These are phyloP conservation scores for Clavulina sp. DNA, from an alignment of 768 basidiomycete genomes.

Conservation along the genomic window DNA sequence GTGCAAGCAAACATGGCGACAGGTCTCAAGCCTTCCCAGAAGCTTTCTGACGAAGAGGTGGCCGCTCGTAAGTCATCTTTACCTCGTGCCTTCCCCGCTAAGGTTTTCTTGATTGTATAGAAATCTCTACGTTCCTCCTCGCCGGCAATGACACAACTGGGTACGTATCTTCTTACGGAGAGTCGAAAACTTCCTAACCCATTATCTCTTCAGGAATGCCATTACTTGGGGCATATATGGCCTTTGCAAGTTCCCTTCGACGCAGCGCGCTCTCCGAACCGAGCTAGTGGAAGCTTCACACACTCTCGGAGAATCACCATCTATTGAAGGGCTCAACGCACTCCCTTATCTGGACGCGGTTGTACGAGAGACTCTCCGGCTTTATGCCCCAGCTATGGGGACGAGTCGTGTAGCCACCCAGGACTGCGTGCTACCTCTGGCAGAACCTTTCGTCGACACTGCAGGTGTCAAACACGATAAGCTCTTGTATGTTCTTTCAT, in stretches of 20 bases:
- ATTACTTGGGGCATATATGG: too few relatives aligned
- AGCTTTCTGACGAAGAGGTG: slow-evolving; percentile 45
- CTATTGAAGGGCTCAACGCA: slow-evolving; percentile 10
- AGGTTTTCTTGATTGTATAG: slow-evolving; percentile 18
- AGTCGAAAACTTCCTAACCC: neutral
- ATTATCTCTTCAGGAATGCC: too few relatives aligned
- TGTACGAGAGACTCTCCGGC: slow-evolving; percentile 10
- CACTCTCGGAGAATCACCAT: slow-evolving; percentile 25
- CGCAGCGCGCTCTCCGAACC: slow-evolving; percentile 6
- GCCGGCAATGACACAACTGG: slow-evolving; percentile 46
- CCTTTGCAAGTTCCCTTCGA: neutral
- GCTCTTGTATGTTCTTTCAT: neutral
- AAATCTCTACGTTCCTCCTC: slow-evolving; percentile 42
- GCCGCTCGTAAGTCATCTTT: slow-evolving; percentile 27
- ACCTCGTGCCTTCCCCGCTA: neutral
- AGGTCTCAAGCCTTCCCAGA: slow-evolving; percentile 36
- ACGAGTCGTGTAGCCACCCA: neutral
- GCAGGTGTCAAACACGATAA: neutral
- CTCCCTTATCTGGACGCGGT: slow-evolving; percentile 19
- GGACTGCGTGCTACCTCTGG: slow-evolving; percentile 6
- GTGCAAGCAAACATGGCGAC: slow-evolving; percentile 46
- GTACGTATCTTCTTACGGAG: slow-evolving; percentile 12
- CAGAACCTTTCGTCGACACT: slow-evolving; percentile 5
- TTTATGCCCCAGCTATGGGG: slow-evolving; percentile 1
- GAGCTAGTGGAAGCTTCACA: slow-evolving; percentile 27